These are phyloP conservation scores for Solanum verrucosum DNA, from an alignment of 257 asterid genomes.

Conservation along the genomic window DNA sequence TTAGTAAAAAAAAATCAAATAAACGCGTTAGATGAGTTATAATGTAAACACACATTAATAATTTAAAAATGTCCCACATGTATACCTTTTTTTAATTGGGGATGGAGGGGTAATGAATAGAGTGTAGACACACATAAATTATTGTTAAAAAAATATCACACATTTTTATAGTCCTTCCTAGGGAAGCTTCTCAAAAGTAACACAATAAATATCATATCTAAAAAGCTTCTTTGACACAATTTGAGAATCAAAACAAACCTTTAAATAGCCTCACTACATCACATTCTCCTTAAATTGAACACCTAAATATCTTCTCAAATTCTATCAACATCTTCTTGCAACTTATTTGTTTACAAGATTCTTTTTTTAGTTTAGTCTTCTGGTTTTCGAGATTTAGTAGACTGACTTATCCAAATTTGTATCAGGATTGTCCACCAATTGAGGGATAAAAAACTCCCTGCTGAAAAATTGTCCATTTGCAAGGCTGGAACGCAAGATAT, in stretches of 20 bases:
- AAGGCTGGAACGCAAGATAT: neutral
- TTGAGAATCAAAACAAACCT: neutral
- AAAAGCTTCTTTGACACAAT: conserved; percentile 26
- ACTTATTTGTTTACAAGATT: neutral
- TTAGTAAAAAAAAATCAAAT: too few species aligned
- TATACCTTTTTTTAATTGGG: neutral
- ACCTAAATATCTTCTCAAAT: neutral
- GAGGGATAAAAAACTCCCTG: neutral
- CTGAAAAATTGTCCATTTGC: fast-evolving
- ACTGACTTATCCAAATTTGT: fast-evolving
- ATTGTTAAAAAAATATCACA: neutral
- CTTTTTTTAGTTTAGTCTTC: neutral
- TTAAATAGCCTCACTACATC: neutral
- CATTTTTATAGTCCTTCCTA: neutral
- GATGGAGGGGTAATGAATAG: neutral
- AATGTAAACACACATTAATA: neutral
- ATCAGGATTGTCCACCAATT: neutral
- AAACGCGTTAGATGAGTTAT: neutral
- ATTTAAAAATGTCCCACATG: neutral
- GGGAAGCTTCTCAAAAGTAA: neutral
- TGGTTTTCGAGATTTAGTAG: neutral
- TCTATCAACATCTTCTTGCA: neutral
- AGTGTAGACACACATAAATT: neutral
- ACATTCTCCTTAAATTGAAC: neutral
- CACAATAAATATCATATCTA: neutral